These are phyloP conservation scores for Rosa chinensis DNA, from an alignment of 306 rosid species.

Conservation along the genomic window DNA sequence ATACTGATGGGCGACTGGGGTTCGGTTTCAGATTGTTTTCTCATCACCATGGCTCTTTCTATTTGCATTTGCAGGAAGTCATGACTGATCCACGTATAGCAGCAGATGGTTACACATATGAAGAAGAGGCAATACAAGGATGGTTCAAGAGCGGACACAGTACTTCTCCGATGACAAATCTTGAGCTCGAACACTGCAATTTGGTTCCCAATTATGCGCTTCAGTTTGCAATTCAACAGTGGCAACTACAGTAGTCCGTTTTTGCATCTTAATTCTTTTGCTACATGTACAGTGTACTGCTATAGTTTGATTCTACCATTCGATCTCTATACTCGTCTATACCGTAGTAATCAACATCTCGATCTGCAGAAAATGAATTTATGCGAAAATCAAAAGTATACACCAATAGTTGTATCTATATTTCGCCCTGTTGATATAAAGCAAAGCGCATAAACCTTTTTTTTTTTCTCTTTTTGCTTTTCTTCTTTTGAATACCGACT, in stretches of 20 bases:
- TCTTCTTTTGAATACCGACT: too few species aligned
- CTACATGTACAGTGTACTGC: neutral
- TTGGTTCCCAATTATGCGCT: constrained; percentile 87
- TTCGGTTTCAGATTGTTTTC: neutral
- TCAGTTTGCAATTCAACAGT: constrained; percentile 85
- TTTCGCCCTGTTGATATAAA: too few species aligned
- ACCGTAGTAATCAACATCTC: neutral
- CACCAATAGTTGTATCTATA: neutral
- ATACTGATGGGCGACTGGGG: neutral
- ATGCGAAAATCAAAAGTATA: neutral
- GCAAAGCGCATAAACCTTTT: too few species aligned
- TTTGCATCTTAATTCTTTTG: neutral
- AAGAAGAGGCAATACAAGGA: constrained; percentile 82
- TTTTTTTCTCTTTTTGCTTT: too few species aligned
- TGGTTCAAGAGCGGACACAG: constrained; percentile 87
- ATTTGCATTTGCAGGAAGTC: constrained; percentile 71
- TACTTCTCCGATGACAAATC: constrained; percentile 99
- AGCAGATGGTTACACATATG: constrained; percentile 95
- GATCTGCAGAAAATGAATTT: neutral
- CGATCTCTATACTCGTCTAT: neutral
- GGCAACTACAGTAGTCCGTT: constrained; percentile 61
- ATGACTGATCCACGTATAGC: constrained; percentile 91
- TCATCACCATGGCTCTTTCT: constrained; percentile 10
- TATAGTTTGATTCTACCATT: neutral
- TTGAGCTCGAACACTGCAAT: constrained; percentile 74